Evolutionary conservation across 106 monocot species (phyloP).

Genomic region (Xerophyta viscosa): DNA sequence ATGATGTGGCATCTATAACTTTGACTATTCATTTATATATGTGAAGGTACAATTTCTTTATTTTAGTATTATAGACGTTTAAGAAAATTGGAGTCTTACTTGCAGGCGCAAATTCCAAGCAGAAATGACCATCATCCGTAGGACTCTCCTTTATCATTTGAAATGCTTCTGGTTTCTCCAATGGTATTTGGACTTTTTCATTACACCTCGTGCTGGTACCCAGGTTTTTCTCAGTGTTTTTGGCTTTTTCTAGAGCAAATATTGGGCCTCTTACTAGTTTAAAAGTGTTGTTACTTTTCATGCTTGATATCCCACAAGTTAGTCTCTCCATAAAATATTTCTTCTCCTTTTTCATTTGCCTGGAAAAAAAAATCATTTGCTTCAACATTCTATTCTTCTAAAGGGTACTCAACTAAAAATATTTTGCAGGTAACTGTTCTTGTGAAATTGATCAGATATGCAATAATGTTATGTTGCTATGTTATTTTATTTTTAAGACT

Average conservation of each 20-base stretch:
- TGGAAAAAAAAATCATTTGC: slow-evolving; percentile 6
- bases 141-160: slow-evolving; percentile 3
- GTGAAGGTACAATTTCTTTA: too few species aligned
- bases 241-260: not conserved
- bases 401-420: too few species aligned
- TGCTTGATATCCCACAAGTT: slow-evolving; percentile 37
- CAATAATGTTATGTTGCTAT: too few species aligned
- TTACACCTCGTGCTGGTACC: slow-evolving; percentile 2
- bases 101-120: slow-evolving; percentile 17
- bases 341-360: slow-evolving; percentile 46
- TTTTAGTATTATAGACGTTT: too few species aligned
- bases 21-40: too few species aligned
- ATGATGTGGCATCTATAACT: too few species aligned
- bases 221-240: not conserved
- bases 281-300: slow-evolving; percentile 21
- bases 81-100: slow-evolving; percentile 13
- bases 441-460: too few species aligned
- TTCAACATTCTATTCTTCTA: too few species aligned
- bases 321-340: slow-evolving; percentile 33
- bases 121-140: slow-evolving; percentile 31
- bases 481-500: too few species aligned
- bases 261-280: slow-evolving; percentile 19
- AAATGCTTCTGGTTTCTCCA: not conserved
- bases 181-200: slow-evolving; percentile 8
- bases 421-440: too few species aligned